Evolutionary conservation across 1,284 basidiomycete genomes (phyloP).

Genomic region (Irpex lacteus): DNA sequence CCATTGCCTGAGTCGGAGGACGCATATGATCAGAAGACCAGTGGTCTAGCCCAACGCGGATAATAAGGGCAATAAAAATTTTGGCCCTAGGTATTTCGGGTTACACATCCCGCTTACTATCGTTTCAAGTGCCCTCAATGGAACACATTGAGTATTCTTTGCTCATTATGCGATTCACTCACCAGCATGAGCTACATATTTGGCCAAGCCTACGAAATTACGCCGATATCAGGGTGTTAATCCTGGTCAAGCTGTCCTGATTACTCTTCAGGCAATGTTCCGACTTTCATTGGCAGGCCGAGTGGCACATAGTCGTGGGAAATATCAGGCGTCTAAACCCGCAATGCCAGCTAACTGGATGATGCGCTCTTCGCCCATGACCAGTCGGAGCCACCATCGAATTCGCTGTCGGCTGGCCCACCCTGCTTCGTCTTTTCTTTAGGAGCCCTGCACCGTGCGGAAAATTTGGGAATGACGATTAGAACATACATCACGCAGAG

Average conservation of each 20-base stretch:
- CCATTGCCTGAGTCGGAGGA: neutral
- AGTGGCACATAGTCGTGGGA: neutral
- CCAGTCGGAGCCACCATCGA: neutral
- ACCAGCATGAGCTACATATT: too few species aligned
- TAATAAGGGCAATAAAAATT: neutral
- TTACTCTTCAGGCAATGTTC: too few species aligned
- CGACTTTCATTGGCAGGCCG: neutral
- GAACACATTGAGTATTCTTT: neutral
- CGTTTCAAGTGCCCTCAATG: neutral
- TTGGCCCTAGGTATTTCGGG: neutral
- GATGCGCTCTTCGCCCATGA: neutral
- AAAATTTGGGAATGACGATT: too few species aligned
- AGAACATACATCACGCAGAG: neutral
- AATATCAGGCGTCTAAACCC: neutral
- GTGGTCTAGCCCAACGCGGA: neutral
- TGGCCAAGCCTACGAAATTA: too few species aligned
- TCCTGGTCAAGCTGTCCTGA: too few species aligned
- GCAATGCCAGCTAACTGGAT: neutral
- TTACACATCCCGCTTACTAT: neutral
- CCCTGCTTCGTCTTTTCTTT: too few species aligned
- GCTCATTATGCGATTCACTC: neutral
- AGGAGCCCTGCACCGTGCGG: too few species aligned
- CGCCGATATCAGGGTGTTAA: too few species aligned
- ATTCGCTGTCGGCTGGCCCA: neutral
- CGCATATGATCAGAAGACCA: neutral